Evolutionary conservation across 1,139 yeast species (phyloP).

Genomic region (Debaryomyces psychrophilus): DNA sequence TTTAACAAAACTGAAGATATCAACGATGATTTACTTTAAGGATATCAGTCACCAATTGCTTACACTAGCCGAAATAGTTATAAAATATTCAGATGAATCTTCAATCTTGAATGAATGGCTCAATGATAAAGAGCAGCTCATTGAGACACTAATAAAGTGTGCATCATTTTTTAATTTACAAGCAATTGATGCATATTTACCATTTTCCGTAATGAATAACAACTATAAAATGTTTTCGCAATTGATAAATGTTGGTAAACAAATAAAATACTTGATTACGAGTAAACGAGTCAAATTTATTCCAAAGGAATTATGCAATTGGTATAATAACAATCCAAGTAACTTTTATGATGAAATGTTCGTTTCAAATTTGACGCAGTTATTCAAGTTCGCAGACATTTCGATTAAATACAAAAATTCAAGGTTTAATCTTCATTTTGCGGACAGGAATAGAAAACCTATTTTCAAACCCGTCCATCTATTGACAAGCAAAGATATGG

Average conservation of each 20-base stretch:
- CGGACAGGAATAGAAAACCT: conserved; percentile 10
- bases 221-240: conserved; percentile 1
- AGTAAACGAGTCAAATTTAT: neutral
- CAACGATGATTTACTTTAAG: conserved; percentile 7
- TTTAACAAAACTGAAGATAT: conserved; percentile 13
- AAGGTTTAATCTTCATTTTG: conserved; percentile 10
- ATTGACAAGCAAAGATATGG: conserved; percentile 8
- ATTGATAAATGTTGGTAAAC: neutral
- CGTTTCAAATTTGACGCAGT: conserved; percentile 1
- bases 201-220: conserved; percentile 3
- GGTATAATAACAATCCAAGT: conserved; percentile 9
- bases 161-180: conserved; percentile 15
- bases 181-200: conserved; percentile 13
- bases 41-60: conserved; percentile 8
- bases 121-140: neutral
- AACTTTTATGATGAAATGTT: conserved; percentile 8
- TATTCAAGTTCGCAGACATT: conserved; percentile 10
- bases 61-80: conserved; percentile 8
- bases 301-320: conserved; percentile 3
- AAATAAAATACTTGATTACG: conserved; percentile 3
- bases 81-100: neutral
- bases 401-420: conserved; percentile 3
- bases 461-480: conserved; percentile 8
- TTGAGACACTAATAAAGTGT: conserved; percentile 9
- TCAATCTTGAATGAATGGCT: conserved; percentile 4